Conservation (phyloP, 495 filamentous ascomycete species). For the Tricharina praecox region DNA sequence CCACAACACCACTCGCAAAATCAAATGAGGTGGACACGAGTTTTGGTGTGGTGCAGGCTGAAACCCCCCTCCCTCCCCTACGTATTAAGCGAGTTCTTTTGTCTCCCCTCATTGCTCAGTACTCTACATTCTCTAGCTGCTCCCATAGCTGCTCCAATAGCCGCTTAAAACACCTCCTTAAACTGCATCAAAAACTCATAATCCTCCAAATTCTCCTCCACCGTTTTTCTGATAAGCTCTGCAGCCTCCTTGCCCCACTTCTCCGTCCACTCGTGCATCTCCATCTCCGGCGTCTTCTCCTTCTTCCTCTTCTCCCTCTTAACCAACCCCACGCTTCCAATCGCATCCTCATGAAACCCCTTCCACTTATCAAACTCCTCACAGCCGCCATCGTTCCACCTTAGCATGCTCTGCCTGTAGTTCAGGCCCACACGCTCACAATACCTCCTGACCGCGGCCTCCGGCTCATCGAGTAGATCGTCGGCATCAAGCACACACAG, state of each 20-base stretch:
- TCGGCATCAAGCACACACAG: conserved; percentile 92
- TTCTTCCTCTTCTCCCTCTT: conserved; percentile 43
- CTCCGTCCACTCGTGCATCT: conserved; percentile 60
- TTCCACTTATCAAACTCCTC: conserved; percentile 89
- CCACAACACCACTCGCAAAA: too few species aligned
- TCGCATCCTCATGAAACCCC: conserved; percentile 89
- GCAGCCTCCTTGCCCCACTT: conserved; percentile 69
- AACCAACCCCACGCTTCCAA: conserved; percentile 56
- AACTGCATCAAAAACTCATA: conserved; percentile 89
- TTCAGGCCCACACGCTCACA: conserved; percentile 61
- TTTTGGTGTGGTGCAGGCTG: too few species aligned
- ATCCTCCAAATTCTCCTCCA: conserved; percentile 62
- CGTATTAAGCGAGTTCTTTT: too few species aligned
- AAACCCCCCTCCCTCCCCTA: too few species aligned
- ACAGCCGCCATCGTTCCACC: conserved; percentile 48
- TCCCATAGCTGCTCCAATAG: too few species aligned
- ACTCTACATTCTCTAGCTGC: too few species aligned
- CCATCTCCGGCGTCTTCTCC: conserved; percentile 47
- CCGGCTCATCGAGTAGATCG: conserved; percentile 72
- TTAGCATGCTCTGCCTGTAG: conserved; percentile 56
- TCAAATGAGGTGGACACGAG: too few species aligned
- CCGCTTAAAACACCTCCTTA: conserved; percentile 26
- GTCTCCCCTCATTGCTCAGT: too few species aligned
- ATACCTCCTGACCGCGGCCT: conserved; percentile 52
- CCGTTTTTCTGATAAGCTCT: conserved; percentile 55